Evolutionary conservation across 257 asterid genomes (phyloP), one percentile per base, ranked within the genome.

Genomic region (Fraxinus pennsylvanica): DNA sequence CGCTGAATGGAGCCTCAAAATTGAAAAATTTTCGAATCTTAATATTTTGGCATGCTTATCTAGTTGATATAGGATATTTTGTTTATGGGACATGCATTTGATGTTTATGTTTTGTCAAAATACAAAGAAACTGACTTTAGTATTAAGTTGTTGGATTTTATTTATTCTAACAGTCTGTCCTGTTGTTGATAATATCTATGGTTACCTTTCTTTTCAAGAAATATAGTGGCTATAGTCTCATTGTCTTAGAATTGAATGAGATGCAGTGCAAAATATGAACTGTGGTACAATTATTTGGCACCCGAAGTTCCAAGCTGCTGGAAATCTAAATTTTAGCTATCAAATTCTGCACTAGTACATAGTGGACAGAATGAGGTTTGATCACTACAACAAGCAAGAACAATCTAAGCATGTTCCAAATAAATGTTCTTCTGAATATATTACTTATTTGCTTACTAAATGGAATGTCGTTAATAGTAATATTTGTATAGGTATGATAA

Each of bases 21-120:
- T 71, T 59, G 43, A 54, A 9, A 43, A 25, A 39, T 76, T 9
- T 27, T 47, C 22, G 8, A 14, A 41, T 78, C 27, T 79, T 72
- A 57, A 21, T 8, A 6, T 41, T 77, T 19, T 76, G 74, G 70
- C 74, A 52, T 84, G 81, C 73, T 75, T 70, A 33, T 76, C 45
- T 74, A 22, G 30, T 74, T 38, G 79, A 27, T 54, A 35, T 29
- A 25, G 54, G 61, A 52, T 77, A 12, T n/a, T 65, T 70, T 69
- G 39, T 14, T 54, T 45, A 57, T 66, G 75, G 74, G 68, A 45
- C 47, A 73, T 79, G 75, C 67, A 35, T 19, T 14, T 66, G 54
- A 72, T 74, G 76, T 39, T 21, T 52, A 63, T 32, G 5, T 1
- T 54, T 25, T 77, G 52, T 73, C 75, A 45, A 63, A 66, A 70